These are phyloP conservation scores for Heliamphora exappendiculata DNA, from an alignment of 148 eudicot genomes.

Conservation along the genomic window DNA sequence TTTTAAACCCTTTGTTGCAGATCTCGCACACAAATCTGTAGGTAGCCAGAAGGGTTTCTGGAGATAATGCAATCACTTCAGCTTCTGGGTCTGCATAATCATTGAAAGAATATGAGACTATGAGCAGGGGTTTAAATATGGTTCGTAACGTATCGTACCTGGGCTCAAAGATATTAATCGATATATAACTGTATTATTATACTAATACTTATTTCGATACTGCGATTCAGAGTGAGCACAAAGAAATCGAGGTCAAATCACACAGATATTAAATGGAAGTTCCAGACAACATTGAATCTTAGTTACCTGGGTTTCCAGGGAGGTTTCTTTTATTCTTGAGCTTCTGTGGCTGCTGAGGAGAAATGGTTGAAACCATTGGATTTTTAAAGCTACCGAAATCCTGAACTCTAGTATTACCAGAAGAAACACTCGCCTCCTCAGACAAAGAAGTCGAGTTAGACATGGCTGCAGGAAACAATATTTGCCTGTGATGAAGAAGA, in stretches of 20 bases:
- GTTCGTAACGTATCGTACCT: no score
- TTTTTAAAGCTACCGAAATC: conserved; percentile 36
- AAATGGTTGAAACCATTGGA: conserved; percentile 30
- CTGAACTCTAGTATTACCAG: conserved; percentile 19
- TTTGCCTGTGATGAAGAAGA: conserved; percentile 22
- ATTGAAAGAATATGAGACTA: no score
- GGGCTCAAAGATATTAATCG: no score
- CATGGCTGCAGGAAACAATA: conserved; percentile 57
- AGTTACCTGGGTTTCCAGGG: conserved; percentile 88
- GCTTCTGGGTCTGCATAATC: conserved; percentile 75
- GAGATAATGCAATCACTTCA: conserved; percentile 84
- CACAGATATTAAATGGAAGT: neutral
- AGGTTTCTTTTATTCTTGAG: conserved; percentile 79
- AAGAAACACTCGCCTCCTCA: conserved; percentile 42
- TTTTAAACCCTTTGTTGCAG: conserved; percentile 92
- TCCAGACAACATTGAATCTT: no score
- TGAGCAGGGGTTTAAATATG: no score
- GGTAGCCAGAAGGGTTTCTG: conserved; percentile 62
- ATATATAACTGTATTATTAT: no score
- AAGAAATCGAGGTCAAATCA: neutral
- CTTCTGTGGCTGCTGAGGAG: conserved; percentile 36
- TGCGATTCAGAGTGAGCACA: no score
- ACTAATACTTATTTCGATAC: no score
- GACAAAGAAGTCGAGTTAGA: conserved; percentile 59
- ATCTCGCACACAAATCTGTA: conserved; percentile 73